A percentile compares a stretch with the other conserved stretches of the same genome.
These are phyloP conservation scores for Psidium guajava DNA, from an alignment of 345 rosid species.

Conservation along the genomic window DNA sequence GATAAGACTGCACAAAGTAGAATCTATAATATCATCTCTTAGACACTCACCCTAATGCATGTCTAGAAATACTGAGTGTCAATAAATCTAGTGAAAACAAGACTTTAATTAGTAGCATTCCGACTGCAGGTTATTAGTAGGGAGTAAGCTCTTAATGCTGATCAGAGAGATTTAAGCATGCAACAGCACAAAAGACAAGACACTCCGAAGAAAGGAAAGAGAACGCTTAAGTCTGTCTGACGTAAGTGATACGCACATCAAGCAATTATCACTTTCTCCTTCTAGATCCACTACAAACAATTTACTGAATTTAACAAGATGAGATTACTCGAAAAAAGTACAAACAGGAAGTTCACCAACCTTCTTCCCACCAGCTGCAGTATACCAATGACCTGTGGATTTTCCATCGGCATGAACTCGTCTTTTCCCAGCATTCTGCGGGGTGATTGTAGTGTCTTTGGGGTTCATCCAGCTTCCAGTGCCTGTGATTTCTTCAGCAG, in stretches of 20 bases:
- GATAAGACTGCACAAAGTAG: background rate
- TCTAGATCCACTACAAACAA: background rate
- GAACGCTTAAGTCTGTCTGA: background rate
- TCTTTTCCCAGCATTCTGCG: constrained; percentile 76
- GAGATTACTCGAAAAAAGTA: background rate
- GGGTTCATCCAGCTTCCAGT: constrained; percentile 58
- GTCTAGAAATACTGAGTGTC: background rate
- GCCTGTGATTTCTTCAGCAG: constrained; percentile 8
- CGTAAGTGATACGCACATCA: background rate
- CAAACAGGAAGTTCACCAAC: constrained; percentile 18
- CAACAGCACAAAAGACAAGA: background rate
- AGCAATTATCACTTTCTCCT: background rate
- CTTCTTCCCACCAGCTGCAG: constrained; percentile 75
- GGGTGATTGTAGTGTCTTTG: constrained; percentile 25
- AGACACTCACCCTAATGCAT: background rate
- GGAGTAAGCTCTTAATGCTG: background rate
- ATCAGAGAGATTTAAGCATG: background rate
- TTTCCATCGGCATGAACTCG: constrained; percentile 54
- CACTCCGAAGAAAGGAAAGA: background rate
- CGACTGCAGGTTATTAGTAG: background rate
- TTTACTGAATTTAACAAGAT: background rate
- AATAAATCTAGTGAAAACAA: background rate
- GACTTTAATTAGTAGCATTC: background rate
- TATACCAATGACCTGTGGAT: constrained; percentile 69
- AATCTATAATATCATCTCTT: background rate